Conservation (phyloP, 164 flowering plant genomes). For the Buxus sempervirens region DNA sequence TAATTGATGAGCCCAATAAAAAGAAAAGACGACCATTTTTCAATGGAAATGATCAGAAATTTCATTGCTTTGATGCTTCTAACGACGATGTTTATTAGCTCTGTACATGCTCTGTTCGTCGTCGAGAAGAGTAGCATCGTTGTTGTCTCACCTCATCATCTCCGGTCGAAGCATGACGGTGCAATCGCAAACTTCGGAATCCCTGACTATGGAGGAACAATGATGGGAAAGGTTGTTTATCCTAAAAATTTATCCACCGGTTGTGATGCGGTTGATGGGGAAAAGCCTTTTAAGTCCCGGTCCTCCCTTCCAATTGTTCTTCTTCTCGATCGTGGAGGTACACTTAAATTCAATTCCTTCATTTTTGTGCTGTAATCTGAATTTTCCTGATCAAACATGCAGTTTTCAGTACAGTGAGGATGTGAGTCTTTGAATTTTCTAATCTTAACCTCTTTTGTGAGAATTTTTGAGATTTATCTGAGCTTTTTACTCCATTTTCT, state of each 20-base stretch:
- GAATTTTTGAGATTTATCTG: no score
- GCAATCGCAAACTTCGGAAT: constrained; percentile 87
- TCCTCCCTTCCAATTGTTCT: constrained; percentile 52
- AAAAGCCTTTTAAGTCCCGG: constrained; percentile 43
- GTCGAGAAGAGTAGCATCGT: constrained; percentile 80
- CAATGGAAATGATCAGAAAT: constrained; percentile 19
- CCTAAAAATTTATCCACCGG: constrained; percentile 46
- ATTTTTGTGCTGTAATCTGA: not conserved
- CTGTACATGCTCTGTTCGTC: constrained; percentile 31
- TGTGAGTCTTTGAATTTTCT: not conserved
- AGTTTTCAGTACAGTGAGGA: not conserved
- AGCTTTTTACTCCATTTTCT: no score
- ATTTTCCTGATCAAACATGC: not conserved
- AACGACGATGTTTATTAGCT: not conserved
- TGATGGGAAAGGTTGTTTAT: constrained; percentile 65
- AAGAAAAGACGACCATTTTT: not conserved
- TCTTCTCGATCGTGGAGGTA: constrained; percentile 92
- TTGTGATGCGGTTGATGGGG: constrained; percentile 40
- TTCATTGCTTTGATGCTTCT: constrained; percentile 8
- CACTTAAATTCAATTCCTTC: not conserved
- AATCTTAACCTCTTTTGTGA: no score
- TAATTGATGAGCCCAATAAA: not conserved
- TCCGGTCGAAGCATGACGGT: constrained; percentile 52
- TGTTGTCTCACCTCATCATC: constrained; percentile 43
- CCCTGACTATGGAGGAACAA: constrained; percentile 77